Evolutionary conservation across 768 basidiomycete genomes (phyloP), one percentile per base, ranked within the genome.

Genomic region (Amanita subjunquillea): DNA sequence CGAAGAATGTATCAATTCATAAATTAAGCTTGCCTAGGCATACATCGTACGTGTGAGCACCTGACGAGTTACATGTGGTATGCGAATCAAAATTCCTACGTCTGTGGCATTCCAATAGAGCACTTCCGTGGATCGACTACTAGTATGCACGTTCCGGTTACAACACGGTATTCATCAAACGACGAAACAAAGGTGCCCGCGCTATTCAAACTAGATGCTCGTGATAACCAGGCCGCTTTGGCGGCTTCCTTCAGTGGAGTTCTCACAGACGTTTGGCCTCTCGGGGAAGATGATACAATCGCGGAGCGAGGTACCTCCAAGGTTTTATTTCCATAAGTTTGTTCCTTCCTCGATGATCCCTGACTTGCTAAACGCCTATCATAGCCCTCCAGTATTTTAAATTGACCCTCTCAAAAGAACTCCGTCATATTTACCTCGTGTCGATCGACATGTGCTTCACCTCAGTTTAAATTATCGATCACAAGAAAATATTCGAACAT

Each of bases 321-420:
- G 34, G 34, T 34, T 34, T 34, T 34, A 13, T 34, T 10, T 34
- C 10, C 7, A 29, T 7, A 29, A 3, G 27, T 29, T 34, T 4
- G 13, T 13, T 34, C 41, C 22, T 20, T 22, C 41, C 29, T 30
- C 27, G 27, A 22, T 17, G 17, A 46, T 46, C 44, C 44, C 29
- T 46, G 44, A 46, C 29, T 20, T 29, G n/a, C 30, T 46, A 46
- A 46, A 46, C 29, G 44, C 44, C 44, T 46, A 46, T 46, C 41
- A 46, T 46, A 30, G 32, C 44, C 44, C 32, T 46, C 4, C 15
- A 29, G 30, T 9, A n/a, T 8, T 45, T 46, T 20, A 6, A n/a
- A 27, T 29, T 3, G 6, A 9, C 30, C 29, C 29, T 17, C 13
- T 17, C 27, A 17, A 13, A 9, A 2, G 44, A 32, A 30, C 8